phyloP scores from a whole-genome alignment of 148 eudicot species.

The Rhododendron williamsianum region DNA sequence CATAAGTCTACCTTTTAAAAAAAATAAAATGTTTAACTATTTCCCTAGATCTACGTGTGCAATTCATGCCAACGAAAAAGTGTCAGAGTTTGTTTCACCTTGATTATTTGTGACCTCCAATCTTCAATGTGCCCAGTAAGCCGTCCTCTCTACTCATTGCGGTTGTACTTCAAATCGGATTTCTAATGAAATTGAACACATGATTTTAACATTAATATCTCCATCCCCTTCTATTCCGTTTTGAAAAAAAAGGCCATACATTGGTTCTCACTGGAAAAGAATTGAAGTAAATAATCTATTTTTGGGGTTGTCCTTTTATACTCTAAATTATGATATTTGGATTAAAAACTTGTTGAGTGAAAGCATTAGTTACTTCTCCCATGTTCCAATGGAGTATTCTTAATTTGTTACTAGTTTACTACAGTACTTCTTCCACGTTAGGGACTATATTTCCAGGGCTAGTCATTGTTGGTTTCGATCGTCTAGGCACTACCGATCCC shows the following conservation, averaged over 20 bases:
- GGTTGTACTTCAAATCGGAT: neutral
- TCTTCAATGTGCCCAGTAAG: neutral
- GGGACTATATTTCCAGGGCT: too few species aligned
- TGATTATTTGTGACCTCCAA: neutral
- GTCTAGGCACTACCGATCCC: too few species aligned
- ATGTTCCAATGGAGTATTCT: neutral
- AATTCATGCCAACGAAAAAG: neutral
- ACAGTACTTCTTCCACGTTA: too few species aligned
- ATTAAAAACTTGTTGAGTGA: neutral
- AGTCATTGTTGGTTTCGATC: too few species aligned
- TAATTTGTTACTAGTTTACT: too few species aligned
- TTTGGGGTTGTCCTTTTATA: too few species aligned
- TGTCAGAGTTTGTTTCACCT: neutral
- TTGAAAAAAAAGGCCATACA: too few species aligned
- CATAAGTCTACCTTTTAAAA: neutral
- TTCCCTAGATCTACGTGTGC: neutral
- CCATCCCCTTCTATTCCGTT: neutral
- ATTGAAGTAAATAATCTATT: neutral
- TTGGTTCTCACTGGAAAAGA: neutral
- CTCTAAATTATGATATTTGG: too few species aligned
- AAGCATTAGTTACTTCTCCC: neutral
- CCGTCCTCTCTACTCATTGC: neutral
- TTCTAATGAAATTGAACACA: neutral
- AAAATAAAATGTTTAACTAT: neutral
- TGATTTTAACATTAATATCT: neutral